Percentiles rank a stretch among this genome's conserved stretches.
phyloP scores from a whole-genome alignment of 2,329 filamentous ascomycete species.

The Pseudofabraea citricarpa region DNA sequence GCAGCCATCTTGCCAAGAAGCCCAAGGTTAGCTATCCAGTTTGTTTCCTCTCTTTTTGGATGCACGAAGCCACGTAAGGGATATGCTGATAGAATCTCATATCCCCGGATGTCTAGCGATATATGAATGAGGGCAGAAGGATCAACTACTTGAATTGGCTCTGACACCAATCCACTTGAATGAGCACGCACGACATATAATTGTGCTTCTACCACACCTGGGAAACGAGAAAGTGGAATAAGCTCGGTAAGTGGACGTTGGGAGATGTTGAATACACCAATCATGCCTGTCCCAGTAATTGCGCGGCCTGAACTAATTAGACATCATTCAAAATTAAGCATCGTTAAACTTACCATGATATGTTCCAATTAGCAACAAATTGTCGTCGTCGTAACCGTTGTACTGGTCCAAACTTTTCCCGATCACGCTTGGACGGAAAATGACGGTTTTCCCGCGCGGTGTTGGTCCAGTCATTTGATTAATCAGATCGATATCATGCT shows the following conservation, averaged over 20 bases:
- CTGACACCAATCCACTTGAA: constrained; percentile 56
- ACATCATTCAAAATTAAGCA: background rate
- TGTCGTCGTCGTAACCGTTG: constrained; percentile 66
- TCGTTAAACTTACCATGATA: constrained; percentile 58
- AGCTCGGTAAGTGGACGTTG: constrained; percentile 60
- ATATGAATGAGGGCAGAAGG: constrained; percentile 52
- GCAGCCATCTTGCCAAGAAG: constrained; percentile 88
- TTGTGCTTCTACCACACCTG: constrained; percentile 54
- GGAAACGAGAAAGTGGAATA: constrained; percentile 66
- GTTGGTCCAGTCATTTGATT: constrained; percentile 76
- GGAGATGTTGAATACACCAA: constrained; percentile 82
- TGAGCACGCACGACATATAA: constrained; percentile 73
- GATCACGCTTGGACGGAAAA: constrained; percentile 71
- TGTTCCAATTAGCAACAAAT: constrained; percentile 71
- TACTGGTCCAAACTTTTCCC: constrained; percentile 73
- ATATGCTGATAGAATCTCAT: constrained; percentile 77
- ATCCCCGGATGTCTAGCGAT: constrained; percentile 60
- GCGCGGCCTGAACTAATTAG: constrained; percentile 34
- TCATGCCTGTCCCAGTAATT: constrained; percentile 66
- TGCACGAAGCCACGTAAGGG: constrained; percentile 55
- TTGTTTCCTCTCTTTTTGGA: constrained; percentile 28
- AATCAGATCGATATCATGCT: constrained; percentile 73
- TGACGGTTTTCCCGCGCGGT: constrained; percentile 66
- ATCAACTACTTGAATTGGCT: constrained; percentile 39
- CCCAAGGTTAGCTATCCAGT: constrained; percentile 67